Base-by-base conservation (phyloP, 2,329 filamentous ascomycete genomes). In the Fusarium sp. region DNA sequence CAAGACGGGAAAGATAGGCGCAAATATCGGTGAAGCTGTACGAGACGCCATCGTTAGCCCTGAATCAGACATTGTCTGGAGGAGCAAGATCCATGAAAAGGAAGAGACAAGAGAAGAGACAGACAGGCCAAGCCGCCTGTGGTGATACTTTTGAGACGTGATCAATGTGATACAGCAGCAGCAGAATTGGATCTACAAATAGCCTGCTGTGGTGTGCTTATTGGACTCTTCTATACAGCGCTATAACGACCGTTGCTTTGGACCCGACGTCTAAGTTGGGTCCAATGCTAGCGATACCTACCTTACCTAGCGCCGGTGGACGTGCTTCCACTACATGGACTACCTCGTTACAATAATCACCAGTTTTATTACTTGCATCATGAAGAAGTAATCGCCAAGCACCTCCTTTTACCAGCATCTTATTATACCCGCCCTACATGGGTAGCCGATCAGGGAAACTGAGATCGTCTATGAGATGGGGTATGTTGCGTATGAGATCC, bases 381-480 rank as follows among this genome's bases (percentile, higher is more conserved):
- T 15, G 35, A 39, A 33, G 27, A 25, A 56, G 40, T 46, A 60
- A 60, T 66, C 48, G 65, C 65, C 61, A 67, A 67, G 70, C 68
- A 67, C 64, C 71, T 73, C 71, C 71, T 73, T 73, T 73, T 73
- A 70, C 52, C 46, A 70, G 56, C 59, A 69, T 50, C 54, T 56
- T 55, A 53, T 58, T 70, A 71, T 71, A 71, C 56, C 71, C 57
- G 56, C 55, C 54, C 62, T 54, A 51, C 61, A 67, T 68, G 62
- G 55, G 51, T 10, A 30, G 32, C 19, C 22, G 35, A 67, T 67
- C 47, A 61, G 56, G 64, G 57, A 69, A 73, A 70, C 61, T 52
- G 59, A 62, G 71, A 73, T 73, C 68, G 56, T 57, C 68, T 48
- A 55, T 55, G 56, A 61, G 48, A 56, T 70, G 48, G 48, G 70